Percentiles rank a stretch among this genome's conserved stretches.
Conservation (phyloP, 371 early-diverging fungal genomes). For the Dichotomocladium elegans region DNA sequence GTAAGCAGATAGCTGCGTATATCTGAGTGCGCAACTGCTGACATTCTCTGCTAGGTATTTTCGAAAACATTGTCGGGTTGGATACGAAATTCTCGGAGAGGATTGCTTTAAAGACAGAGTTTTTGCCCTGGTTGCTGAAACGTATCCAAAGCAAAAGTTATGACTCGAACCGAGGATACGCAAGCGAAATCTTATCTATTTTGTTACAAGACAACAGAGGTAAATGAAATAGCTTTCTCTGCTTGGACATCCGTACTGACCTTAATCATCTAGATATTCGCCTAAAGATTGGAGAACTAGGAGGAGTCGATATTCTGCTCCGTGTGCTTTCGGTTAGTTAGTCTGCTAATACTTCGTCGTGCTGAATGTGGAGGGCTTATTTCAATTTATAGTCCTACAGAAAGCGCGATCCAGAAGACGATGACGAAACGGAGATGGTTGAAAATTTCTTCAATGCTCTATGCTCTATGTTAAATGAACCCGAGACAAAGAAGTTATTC, state of each 20-base stretch:
- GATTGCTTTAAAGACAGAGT: slow-evolving; percentile 58
- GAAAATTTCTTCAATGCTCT: slow-evolving; percentile 86
- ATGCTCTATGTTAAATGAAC: slow-evolving; percentile 60
- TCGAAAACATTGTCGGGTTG: slow-evolving; percentile 82
- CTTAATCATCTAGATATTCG: slow-evolving; percentile 49
- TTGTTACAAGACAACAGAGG: slow-evolving; percentile 72
- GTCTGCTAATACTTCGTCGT: background rate
- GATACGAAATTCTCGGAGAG: slow-evolving; percentile 64
- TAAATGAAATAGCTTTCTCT: slow-evolving; percentile 7
- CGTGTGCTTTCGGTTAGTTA: slow-evolving; percentile 54
- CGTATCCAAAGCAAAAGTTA: slow-evolving; percentile 58
- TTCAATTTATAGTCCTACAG: slow-evolving; percentile 45
- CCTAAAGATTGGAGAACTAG: slow-evolving; percentile 54
- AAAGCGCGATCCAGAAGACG: slow-evolving; percentile 76
- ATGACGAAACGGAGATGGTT: slow-evolving; percentile 85
- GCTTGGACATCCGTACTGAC: background rate
- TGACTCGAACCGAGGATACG: slow-evolving; percentile 82
- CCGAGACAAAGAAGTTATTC: slow-evolving; percentile 67
- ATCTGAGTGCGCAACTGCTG: background rate
- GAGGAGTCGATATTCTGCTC: slow-evolving; percentile 73
- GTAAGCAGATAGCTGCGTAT: slow-evolving; percentile 13
- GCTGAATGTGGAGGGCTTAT: too few species aligned
- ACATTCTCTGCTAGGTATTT: slow-evolving; percentile 43
- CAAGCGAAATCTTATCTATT: slow-evolving; percentile 83
- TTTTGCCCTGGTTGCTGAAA: slow-evolving; percentile 72